phyloP scores from a whole-genome alignment of 1,139 yeast species.

The Candida sp. region DNA sequence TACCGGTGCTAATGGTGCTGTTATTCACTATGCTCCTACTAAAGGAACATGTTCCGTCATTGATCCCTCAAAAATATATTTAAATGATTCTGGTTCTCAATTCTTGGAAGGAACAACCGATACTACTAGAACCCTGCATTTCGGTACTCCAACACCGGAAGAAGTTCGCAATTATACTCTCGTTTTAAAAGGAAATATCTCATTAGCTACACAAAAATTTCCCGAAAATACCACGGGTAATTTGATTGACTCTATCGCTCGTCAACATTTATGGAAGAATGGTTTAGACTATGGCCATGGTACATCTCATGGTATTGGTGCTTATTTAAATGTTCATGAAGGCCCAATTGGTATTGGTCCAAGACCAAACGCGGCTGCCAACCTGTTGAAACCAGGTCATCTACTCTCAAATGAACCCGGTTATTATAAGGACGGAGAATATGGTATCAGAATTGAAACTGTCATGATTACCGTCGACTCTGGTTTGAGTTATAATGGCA shows the following conservation, averaged over 20 bases:
- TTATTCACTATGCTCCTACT: constrained; percentile 81
- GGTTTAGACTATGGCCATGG: constrained; percentile 96
- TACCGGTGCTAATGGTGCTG: constrained; percentile 89
- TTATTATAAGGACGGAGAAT: constrained; percentile 85
- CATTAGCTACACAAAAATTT: constrained; percentile 71
- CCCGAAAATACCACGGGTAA: constrained; percentile 89
- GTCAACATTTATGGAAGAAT: constrained; percentile 82
- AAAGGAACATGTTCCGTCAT: constrained; percentile 60
- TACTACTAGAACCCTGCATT: constrained; percentile 89
- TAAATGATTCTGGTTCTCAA: constrained; percentile 94
- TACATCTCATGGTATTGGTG: constrained; percentile 97
- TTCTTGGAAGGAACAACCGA: constrained; percentile 96
- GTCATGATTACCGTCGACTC: constrained; percentile 62
- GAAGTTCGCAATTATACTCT: constrained; percentile 78
- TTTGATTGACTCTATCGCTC: constrained; percentile 80
- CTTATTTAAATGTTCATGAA: constrained; percentile 91
- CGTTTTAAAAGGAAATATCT: constrained; percentile 89
- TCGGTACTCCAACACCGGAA: constrained; percentile 62
- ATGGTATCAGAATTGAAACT: constrained; percentile 92
- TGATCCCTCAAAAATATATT: constrained; percentile 72
- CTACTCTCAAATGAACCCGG: constrained; percentile 95
- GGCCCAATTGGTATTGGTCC: constrained; percentile 94
- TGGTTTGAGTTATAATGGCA: constrained; percentile 43
- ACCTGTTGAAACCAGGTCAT: constrained; percentile 65
- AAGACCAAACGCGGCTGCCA: constrained; percentile 44